These are phyloP conservation scores for Xylaria telfairii DNA, from an alignment of 495 filamentous ascomycete genomes.

Conservation along the genomic window DNA sequence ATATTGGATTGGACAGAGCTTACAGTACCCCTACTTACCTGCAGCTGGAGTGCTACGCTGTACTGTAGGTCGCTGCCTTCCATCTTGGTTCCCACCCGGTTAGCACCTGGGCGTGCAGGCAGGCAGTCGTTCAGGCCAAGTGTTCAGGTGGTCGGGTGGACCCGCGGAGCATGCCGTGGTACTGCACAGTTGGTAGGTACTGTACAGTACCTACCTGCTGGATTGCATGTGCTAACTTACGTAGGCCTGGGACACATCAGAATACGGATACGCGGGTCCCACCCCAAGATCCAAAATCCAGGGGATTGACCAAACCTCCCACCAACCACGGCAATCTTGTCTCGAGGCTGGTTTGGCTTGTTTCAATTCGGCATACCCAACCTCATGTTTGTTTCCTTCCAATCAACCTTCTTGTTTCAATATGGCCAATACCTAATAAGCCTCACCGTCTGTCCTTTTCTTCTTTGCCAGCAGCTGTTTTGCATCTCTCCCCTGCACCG, in stretches of 20 bases:
- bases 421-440: constrained; percentile 7
- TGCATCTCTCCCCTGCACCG: background rate
- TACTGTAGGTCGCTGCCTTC: background rate
- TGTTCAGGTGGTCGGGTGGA: constrained; percentile 16
- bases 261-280: constrained; percentile 28
- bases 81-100: background rate
- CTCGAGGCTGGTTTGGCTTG: constrained; percentile 17
- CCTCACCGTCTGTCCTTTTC: background rate
- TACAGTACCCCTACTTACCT: too few species aligned
- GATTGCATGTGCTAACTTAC: background rate
- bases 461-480: background rate
- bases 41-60: constrained; percentile 1
- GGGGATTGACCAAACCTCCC: background rate
- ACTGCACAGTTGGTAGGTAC: too few species aligned
- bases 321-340: background rate
- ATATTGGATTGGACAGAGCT: constrained; percentile 3
- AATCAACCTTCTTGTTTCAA: constrained; percentile 9
- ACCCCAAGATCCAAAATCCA: background rate
- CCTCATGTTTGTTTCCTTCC: constrained; percentile 4
- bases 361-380: constrained; percentile 13
- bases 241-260: background rate
- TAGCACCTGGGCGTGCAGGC: background rate
- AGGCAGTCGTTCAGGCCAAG: background rate
- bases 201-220: background rate
- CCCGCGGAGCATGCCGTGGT: constrained; percentile 6